Base-by-base conservation (phyloP, 495 filamentous ascomycete genomes). In the Clohesyomyces aquaticus region DNA sequence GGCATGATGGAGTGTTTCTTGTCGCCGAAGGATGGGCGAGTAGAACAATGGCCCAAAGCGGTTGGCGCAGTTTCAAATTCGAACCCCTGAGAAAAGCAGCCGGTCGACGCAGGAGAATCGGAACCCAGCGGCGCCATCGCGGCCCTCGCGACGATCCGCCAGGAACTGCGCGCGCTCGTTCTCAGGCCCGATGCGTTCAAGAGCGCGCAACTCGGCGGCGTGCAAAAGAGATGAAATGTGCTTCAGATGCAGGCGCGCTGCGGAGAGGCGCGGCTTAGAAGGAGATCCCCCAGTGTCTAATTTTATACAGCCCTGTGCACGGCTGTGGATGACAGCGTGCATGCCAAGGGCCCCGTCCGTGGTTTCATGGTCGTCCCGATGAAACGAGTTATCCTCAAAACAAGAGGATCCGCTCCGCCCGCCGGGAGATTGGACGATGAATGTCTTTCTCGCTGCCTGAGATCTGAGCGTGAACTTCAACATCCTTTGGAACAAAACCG, bases 361-460 rank as follows among this genome's bases (percentile, higher is more conserved):
- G 65, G 65, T 67, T 67, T 67, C 65, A 67, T 57, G 46, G 41
- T 46, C 29, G 45, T 46, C 63, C 49, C 63, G 45, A 62, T 67
- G 65, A 67, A 67, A 67, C 65, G 54, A 63, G 47, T 58, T 66
- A 61, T 61, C 63, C 63, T 66, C 63, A 66, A 66, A 66, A 66
- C 63, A 66, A 66, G 63, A 56, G 43, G 48, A 57, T 66, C 63
- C 57, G 63, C 63, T 56, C 57, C 52, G 63, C 63, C 52, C 63
- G 63, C 52, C 63, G 63, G 63, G 57, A 66, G 50, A 61, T 66
- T 55, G 63, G 65, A 58, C 59, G 53, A 62, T 67, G 58, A 67
- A 58, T 63, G 65, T 62, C 59, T 67, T 63, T 53, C 65, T 67
- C 50, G 58, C 58, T 43, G 43, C 57, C 63, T 61, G 57, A 54